phyloP scores from a whole-genome alignment of 305 asterid species.

The Fraxinus sp. region DNA sequence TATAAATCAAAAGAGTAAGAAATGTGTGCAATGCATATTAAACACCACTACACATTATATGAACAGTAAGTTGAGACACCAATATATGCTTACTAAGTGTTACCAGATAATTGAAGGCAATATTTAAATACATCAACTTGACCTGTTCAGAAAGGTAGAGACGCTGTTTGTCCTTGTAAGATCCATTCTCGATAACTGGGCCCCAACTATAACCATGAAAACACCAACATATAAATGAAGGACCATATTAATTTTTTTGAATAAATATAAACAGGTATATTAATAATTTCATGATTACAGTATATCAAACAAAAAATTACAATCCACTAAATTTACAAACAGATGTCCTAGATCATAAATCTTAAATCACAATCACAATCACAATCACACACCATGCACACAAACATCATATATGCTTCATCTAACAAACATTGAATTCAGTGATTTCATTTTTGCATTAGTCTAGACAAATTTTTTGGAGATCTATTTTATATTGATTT shows the following conservation, averaged over 20 bases:
- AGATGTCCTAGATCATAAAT: constrained; percentile 1
- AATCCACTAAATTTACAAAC: background rate
- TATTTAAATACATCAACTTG: background rate
- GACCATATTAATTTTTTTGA: background rate
- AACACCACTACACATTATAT: background rate
- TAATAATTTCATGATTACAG: background rate
- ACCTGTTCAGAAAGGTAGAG: constrained; percentile 74
- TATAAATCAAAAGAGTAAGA: background rate
- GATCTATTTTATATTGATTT: background rate
- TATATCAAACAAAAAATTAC: background rate
- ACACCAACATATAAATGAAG: background rate
- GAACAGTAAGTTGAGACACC: background rate
- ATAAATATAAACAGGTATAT: background rate
- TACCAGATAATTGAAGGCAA: background rate
- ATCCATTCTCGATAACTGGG: constrained; percentile 71
- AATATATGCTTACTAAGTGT: constrained; percentile 9
- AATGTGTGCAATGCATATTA: background rate
- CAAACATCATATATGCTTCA: background rate
- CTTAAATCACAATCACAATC: background rate
- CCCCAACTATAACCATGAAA: constrained; percentile 74
- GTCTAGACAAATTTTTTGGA: background rate
- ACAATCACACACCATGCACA: constrained; percentile 3
- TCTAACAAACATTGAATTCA: background rate
- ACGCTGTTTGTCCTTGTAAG: constrained; percentile 53
- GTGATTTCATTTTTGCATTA: background rate